Evolutionary conservation across 2,329 filamentous ascomycete genomes (phyloP).

Genomic region (Lecanicillium sp.): DNA sequence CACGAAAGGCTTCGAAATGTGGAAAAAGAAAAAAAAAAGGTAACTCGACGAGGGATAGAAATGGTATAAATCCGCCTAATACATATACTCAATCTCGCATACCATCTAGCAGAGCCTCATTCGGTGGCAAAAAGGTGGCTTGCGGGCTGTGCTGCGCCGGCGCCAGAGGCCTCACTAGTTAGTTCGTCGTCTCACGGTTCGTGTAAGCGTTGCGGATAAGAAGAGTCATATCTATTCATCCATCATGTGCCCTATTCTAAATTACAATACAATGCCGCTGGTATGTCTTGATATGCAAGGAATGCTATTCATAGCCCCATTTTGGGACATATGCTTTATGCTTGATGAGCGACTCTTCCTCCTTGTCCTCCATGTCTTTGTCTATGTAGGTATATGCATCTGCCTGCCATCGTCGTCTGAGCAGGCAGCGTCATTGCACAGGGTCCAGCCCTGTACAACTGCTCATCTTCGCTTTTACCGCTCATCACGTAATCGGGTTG

Average conservation of each 20-base stretch:
- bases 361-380: neutral
- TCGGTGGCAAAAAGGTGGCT: no score
- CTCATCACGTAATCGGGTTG: constrained; percentile 57
- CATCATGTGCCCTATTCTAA: neutral
- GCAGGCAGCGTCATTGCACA: no score
- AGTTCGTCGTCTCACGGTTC: no score
- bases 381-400: neutral
- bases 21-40: no score
- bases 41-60: no score
- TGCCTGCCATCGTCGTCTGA: neutral
- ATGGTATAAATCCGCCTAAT: no score
- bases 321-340: neutral
- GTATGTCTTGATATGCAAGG: constrained; percentile 4
- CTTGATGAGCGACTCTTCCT: neutral
- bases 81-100: no score
- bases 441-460: constrained; percentile 7
- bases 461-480: neutral
- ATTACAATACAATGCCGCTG: constrained; percentile 4
- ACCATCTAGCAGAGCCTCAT: no score
- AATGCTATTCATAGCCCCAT: constrained; percentile 6
- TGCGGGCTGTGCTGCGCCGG: constrained; percentile 1
- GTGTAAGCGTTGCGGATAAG: neutral
- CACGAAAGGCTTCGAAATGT: no score
- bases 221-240: constrained; percentile 7
- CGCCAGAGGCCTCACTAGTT: neutral